Conservation (phyloP, 177 flowering plant genomes). For the Tripterygium wilfordii region DNA sequence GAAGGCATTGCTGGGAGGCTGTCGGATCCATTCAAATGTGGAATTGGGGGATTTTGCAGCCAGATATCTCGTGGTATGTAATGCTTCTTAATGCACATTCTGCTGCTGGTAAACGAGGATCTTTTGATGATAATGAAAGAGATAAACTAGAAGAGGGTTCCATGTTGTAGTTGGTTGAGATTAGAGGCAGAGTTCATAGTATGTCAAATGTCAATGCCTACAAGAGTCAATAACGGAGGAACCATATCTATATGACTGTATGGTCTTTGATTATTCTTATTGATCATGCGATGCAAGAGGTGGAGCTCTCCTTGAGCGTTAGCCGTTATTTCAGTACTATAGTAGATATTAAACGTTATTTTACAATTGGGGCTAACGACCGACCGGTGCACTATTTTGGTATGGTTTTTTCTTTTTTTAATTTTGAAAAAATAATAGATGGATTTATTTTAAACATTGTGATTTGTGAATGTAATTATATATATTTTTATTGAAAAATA, state of each 20-base stretch:
- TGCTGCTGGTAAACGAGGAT: slow-evolving; percentile 54
- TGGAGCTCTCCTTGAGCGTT: too few species aligned
- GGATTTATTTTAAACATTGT: too few species aligned
- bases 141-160: slow-evolving; percentile 56
- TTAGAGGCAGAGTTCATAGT: slow-evolving; percentile 45
- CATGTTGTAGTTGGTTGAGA: slow-evolving; percentile 86
- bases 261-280: slow-evolving; percentile 23
- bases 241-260: slow-evolving; percentile 40
- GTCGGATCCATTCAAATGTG: slow-evolving; percentile 55
- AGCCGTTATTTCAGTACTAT: too few species aligned
- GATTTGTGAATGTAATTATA: too few species aligned
- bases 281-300: slow-evolving; percentile 34
- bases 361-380: too few species aligned
- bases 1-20: slow-evolving; percentile 84
- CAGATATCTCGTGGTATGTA: slow-evolving; percentile 63
- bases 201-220: slow-evolving; percentile 52
- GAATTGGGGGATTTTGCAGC: slow-evolving; percentile 61
- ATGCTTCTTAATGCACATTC: slow-evolving; percentile 78
- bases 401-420: too few species aligned
- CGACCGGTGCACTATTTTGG: too few species aligned
- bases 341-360: too few species aligned
- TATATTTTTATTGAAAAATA: too few species aligned
- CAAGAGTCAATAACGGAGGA: slow-evolving; percentile 26
- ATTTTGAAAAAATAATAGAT: too few species aligned
- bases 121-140: slow-evolving; percentile 50